These are phyloP conservation scores for Bjerkandera adusta DNA, from an alignment of 1,284 basidiomycete genomes.

Conservation along the genomic window DNA sequence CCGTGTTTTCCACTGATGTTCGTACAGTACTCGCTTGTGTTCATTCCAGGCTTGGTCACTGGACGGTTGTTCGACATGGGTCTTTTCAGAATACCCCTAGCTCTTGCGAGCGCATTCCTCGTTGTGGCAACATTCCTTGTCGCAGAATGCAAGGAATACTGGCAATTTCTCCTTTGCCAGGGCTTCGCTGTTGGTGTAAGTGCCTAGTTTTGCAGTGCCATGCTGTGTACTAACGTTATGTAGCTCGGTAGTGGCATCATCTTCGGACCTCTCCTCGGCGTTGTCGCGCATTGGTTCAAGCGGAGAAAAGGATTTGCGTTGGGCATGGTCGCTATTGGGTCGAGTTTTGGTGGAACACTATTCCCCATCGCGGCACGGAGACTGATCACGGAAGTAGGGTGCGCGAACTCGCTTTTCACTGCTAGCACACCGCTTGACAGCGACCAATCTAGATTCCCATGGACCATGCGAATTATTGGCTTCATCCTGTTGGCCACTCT, in stretches of 20 bases:
- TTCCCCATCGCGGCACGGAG: constrained; percentile 39
- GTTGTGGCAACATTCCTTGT: constrained; percentile 42
- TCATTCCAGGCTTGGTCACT: constrained; percentile 42
- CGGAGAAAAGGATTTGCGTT: constrained; percentile 36
- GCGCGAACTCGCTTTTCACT: constrained; percentile 7
- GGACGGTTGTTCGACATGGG: constrained; percentile 52
- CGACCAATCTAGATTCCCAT: constrained; percentile 41
- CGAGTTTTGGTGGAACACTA: constrained; percentile 40
- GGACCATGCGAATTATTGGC: constrained; percentile 56
- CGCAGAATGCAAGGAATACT: constrained; percentile 47
- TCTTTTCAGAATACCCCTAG: constrained; percentile 38
- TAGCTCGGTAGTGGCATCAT: constrained; percentile 34
- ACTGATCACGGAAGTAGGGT: constrained; percentile 34
- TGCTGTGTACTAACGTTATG: constrained; percentile 7
- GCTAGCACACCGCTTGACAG: background rate
- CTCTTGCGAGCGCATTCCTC: constrained; percentile 30
- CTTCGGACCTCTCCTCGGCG: constrained; percentile 39
- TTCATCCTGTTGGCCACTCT: constrained; percentile 45
- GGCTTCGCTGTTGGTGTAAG: constrained; percentile 40
- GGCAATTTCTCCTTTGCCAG: constrained; percentile 48
- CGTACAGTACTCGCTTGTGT: constrained; percentile 39
- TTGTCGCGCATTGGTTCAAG: constrained; percentile 47
- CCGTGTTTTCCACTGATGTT: background rate
- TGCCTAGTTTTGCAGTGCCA: constrained; percentile 17
- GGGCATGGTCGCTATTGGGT: constrained; percentile 37